Conservation (phyloP, 2,329 filamentous ascomycete species). For the Pyrenophora graminea region DNA sequence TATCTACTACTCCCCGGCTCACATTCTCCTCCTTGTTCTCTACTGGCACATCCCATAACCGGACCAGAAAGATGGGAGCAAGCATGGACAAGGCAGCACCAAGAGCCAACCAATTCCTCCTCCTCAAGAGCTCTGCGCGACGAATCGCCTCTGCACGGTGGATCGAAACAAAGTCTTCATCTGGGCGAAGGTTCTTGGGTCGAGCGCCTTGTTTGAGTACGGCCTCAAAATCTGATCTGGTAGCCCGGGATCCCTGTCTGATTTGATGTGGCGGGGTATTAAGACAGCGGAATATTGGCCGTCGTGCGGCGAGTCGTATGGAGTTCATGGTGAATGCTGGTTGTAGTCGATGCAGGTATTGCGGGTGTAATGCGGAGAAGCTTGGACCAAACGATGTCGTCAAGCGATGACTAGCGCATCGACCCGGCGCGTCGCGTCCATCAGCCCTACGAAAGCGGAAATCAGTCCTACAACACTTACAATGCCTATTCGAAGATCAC, state of each 20-base stretch:
- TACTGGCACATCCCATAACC: slow-evolving; percentile 37
- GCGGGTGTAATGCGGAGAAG: slow-evolving; percentile 11
- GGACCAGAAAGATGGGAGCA: slow-evolving; percentile 42
- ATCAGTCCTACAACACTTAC: not conserved
- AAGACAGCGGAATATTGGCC: slow-evolving; percentile 38
- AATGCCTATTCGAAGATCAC: slow-evolving; percentile 13
- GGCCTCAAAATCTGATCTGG: slow-evolving; percentile 20
- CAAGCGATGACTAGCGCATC: slow-evolving; percentile 5
- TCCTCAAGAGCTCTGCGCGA: slow-evolving; percentile 30
- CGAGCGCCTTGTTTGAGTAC: slow-evolving; percentile 14
- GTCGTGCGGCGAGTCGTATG: slow-evolving; percentile 35
- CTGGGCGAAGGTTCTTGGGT: slow-evolving; percentile 16
- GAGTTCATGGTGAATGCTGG: slow-evolving; percentile 32
- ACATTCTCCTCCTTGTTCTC: slow-evolving; percentile 24
- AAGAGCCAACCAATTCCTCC: slow-evolving; percentile 41
- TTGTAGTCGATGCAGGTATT: not conserved
- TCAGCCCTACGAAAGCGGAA: slow-evolving; percentile 19
- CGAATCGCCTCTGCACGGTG: slow-evolving; percentile 41
- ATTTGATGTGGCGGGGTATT: slow-evolving; percentile 20
- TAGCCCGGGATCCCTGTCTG: slow-evolving; percentile 25
- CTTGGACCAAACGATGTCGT: slow-evolving; percentile 26
- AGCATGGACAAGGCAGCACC: slow-evolving; percentile 45
- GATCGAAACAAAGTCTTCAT: slow-evolving; percentile 38
- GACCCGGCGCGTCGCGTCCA: slow-evolving; percentile 21
- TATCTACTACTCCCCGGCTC: slow-evolving; percentile 31